These are phyloP conservation scores for Moesziomyces aphidis DNA, from an alignment of 1,284 basidiomycete genomes.

Conservation along the genomic window DNA sequence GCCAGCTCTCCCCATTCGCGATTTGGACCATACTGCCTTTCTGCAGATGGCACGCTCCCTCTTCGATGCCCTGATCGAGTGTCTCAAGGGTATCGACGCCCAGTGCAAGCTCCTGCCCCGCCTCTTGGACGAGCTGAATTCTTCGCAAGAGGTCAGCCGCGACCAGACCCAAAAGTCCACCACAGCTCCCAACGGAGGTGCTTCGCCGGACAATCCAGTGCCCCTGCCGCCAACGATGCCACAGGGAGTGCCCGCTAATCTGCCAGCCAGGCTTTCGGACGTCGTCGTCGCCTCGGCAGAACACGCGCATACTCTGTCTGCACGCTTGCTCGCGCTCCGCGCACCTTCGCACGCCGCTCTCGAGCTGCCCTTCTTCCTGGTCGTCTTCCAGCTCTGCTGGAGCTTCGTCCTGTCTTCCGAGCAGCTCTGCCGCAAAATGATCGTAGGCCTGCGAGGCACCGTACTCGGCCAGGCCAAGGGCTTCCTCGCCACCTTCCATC, in stretches of 20 bases:
- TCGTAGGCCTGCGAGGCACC: slow-evolving; percentile 79
- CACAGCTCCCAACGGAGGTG: not conserved
- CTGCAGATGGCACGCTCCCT: slow-evolving; percentile 75
- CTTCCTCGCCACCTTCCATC: slow-evolving; percentile 88
- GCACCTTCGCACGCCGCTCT: slow-evolving; percentile 76
- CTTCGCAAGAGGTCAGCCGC: not conserved
- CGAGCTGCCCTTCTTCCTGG: slow-evolving; percentile 79
- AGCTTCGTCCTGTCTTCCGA: slow-evolving; percentile 88
- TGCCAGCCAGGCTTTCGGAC: slow-evolving; percentile 73
- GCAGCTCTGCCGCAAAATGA: slow-evolving; percentile 85
- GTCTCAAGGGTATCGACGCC: slow-evolving; percentile 78
- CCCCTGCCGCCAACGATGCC: slow-evolving; percentile 45
- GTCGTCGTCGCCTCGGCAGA: slow-evolving; percentile 83
- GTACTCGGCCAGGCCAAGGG: slow-evolving; percentile 77
- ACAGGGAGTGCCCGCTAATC: slow-evolving; percentile 64
- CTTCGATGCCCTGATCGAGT: slow-evolving; percentile 77
- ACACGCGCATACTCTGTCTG: slow-evolving; percentile 82
- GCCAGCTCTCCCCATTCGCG: slow-evolving; percentile 70
- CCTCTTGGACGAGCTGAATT: slow-evolving; percentile 71
- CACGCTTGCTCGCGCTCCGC: slow-evolving; percentile 81
- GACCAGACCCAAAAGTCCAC: not conserved
- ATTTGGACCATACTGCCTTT: slow-evolving; percentile 79
- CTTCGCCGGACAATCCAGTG: not conserved
- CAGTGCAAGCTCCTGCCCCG: slow-evolving; percentile 77
- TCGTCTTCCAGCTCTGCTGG: slow-evolving; percentile 87